Evolutionary conservation across 306 rosid species (phyloP).

Genomic region (Acacia confusa): DNA sequence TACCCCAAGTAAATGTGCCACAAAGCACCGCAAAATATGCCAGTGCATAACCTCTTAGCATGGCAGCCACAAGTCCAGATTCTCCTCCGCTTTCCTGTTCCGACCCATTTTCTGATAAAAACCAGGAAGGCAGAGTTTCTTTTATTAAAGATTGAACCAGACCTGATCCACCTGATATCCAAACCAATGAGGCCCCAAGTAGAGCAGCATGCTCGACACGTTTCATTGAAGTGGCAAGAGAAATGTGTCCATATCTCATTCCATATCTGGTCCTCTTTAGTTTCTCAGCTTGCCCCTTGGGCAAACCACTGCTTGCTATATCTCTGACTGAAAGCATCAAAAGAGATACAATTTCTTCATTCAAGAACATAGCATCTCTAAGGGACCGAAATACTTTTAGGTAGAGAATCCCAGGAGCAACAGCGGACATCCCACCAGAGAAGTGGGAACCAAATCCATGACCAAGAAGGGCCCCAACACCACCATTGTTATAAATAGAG

Average conservation of each 20-base stretch:
- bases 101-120: constrained; percentile 52
- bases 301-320: constrained; percentile 59
- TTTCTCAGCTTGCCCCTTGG: constrained; percentile 53
- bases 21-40: constrained; percentile 74
- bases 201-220: constrained; percentile 82
- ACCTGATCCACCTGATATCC: constrained; percentile 81
- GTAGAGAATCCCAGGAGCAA: constrained; percentile 92
- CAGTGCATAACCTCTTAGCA: constrained; percentile 76
- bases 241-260: constrained; percentile 65
- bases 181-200: constrained; percentile 80
- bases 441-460: constrained; percentile 65
- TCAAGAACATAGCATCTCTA: constrained; percentile 67
- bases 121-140: constrained; percentile 86
- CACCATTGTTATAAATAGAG: constrained; percentile 50
- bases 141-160: constrained; percentile 68
- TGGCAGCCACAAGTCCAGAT: constrained; percentile 59
- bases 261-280: constrained; percentile 64
- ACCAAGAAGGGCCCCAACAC: constrained; percentile 84
- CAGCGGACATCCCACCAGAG: constrained; percentile 69
- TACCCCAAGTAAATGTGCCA: constrained; percentile 81
- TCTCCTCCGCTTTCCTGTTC: constrained; percentile 58
- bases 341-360: constrained; percentile 73
- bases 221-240: constrained; percentile 67
- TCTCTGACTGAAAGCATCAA: constrained; percentile 74
- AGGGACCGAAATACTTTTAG: constrained; percentile 69